Evolutionary conservation across 2,329 filamentous ascomycete genomes (phyloP).

Genomic region (Ophiostoma montium): DNA sequence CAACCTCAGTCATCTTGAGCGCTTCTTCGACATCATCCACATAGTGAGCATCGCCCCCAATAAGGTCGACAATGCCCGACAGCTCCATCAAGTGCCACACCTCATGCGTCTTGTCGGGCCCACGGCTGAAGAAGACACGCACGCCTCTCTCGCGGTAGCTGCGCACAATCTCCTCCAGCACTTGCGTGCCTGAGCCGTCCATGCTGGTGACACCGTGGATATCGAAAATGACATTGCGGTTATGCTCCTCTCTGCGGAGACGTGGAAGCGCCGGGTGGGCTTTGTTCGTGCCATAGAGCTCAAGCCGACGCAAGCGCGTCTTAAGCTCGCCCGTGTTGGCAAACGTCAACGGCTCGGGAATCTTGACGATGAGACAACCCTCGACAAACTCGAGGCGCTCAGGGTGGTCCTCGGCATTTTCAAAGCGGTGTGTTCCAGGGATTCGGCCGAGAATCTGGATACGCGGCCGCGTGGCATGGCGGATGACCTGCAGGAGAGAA

Average conservation of each 20-base stretch:
- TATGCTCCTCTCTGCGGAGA: constrained; percentile 62
- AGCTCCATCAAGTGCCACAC: constrained; percentile 61
- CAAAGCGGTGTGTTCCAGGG: constrained; percentile 68
- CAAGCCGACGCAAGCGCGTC: constrained; percentile 65
- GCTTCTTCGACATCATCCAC: constrained; percentile 76
- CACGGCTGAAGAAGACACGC: constrained; percentile 57
- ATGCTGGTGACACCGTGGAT: constrained; percentile 94
- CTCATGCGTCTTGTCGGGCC: constrained; percentile 32
- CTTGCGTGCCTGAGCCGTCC: constrained; percentile 86
- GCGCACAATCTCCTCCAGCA: constrained; percentile 76
- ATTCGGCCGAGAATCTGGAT: constrained; percentile 93
- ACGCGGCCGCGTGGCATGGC: constrained; percentile 77
- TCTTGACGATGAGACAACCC: constrained; percentile 90
- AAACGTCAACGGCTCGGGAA: constrained; percentile 90
- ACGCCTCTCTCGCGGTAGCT: constrained; percentile 66
- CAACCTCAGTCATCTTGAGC: constrained; percentile 62
- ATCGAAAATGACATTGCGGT: constrained; percentile 89
- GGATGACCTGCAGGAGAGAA: constrained; percentile 77
- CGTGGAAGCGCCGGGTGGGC: constrained; percentile 81
- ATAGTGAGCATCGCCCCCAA: constrained; percentile 66
- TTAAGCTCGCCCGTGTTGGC: constrained; percentile 92
- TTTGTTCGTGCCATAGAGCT: constrained; percentile 73
- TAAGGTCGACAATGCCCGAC: constrained; percentile 73
- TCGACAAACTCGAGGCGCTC: constrained; percentile 76
- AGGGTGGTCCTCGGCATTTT: constrained; percentile 65